These are phyloP conservation scores for Quercus alba DNA, from an alignment of 306 rosid genomes.

Conservation along the genomic window DNA sequence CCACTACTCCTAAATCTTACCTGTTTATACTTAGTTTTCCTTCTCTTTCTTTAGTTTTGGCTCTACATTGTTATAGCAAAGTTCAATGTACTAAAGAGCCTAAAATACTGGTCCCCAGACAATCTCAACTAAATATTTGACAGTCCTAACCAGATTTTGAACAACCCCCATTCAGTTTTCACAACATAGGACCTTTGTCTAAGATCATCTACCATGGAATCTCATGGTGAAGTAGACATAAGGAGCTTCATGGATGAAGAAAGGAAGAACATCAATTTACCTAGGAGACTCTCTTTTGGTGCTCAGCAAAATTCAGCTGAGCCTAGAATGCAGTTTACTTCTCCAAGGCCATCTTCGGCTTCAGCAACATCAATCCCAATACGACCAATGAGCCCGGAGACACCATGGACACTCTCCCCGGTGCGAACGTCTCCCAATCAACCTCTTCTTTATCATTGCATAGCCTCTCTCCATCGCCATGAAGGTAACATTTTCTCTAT, in stretches of 20 bases:
- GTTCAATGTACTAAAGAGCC: no score
- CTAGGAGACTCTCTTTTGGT: conserved; percentile 41
- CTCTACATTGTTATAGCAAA: no score
- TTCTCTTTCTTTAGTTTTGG: no score
- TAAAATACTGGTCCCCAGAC: not conserved
- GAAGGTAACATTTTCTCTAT: conserved; percentile 51
- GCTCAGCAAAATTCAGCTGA: conserved; percentile 18
- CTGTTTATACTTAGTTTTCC: no score
- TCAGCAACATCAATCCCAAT: conserved; percentile 24
- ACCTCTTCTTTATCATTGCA: conserved; percentile 49
- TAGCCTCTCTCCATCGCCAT: conserved; percentile 54
- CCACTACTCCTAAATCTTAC: no score
- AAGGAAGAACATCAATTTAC: conserved; percentile 33
- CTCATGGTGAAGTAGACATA: conserved; percentile 23
- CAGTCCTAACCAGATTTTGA: no score
- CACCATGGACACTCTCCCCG: conserved; percentile 37
- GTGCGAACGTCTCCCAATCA: conserved; percentile 29
- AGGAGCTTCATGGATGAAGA: conserved; percentile 41
- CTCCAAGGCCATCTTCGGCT: conserved; percentile 30
- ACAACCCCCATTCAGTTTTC: not conserved
- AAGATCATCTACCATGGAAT: conserved; percentile 23
- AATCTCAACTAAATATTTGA: conserved; percentile 11
- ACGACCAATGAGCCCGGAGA: conserved; percentile 36
- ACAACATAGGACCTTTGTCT: not conserved
- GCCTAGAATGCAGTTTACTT: conserved; percentile 17